These are phyloP conservation scores for Saccharomycopsis fibuligera DNA, from an alignment of 805 yeast species.

Conservation along the genomic window DNA sequence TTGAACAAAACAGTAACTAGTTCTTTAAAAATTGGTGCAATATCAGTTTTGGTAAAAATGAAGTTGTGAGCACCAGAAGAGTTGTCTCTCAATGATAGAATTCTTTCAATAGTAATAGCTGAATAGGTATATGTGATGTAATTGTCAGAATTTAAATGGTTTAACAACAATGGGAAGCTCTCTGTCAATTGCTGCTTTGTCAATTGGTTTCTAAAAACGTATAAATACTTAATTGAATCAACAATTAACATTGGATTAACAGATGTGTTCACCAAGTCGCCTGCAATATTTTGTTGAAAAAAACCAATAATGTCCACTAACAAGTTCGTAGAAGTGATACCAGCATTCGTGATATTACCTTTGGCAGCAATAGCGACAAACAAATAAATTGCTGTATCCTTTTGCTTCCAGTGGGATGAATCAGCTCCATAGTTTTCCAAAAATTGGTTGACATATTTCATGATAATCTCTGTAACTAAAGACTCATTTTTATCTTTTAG, in stretches of 20 bases:
- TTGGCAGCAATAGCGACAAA: conserved; percentile 88
- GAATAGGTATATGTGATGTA: conserved; percentile 90
- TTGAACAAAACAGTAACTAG: conserved; percentile 61
- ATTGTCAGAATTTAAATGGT: conserved; percentile 56
- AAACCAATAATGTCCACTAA: conserved; percentile 82
- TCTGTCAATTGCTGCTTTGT: conserved; percentile 77
- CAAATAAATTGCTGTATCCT: conserved; percentile 80
- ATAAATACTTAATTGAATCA: conserved; percentile 88
- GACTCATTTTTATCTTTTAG: conserved; percentile 73
- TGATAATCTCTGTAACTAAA: conserved; percentile 65
- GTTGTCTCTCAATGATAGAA: conserved; percentile 66
- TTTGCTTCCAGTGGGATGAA: conserved; percentile 67
- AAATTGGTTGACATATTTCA: conserved; percentile 64
- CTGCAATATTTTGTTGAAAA: conserved; percentile 74
- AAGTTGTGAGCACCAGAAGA: conserved; percentile 16
- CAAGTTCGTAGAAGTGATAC: conserved; percentile 80
- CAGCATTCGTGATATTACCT: conserved; percentile 79
- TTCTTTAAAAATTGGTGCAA: conserved; percentile 55
- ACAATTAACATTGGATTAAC: conserved; percentile 77
- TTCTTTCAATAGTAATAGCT: conserved; percentile 86
- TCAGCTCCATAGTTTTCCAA: conserved; percentile 44
- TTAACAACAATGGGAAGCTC: conserved; percentile 71
- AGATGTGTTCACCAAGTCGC: conserved; percentile 57
- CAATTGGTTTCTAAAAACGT: conserved; percentile 86
- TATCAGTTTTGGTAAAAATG: conserved; percentile 66